Conservation (phyloP, 78 protist species). For the Isochrysis galbana region DNA sequence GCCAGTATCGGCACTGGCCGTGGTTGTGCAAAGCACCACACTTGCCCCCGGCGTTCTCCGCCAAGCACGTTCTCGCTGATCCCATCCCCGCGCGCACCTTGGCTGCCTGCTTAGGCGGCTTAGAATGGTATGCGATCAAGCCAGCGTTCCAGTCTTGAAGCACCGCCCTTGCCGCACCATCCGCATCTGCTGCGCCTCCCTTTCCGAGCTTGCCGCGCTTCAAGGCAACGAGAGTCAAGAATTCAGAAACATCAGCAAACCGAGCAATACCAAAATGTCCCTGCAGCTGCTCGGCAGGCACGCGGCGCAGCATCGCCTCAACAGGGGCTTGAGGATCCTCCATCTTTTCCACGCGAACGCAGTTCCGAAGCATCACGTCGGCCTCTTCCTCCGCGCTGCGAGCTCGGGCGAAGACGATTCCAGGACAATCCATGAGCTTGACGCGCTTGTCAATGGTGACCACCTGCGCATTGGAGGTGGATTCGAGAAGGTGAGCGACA, state of each 20-base stretch:
- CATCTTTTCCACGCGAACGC: conserved; percentile 38
- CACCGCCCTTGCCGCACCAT: conserved; percentile 50
- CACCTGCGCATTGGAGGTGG: conserved; percentile 52
- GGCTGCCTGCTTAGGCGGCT: too few species aligned
- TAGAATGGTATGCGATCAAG: too few species aligned
- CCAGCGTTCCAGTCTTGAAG: conserved; percentile 2
- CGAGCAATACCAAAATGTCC: not conserved
- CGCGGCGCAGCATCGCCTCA: conserved; percentile 5
- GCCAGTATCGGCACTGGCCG: not conserved
- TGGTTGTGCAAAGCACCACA: not conserved
- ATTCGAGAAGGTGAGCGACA: too few species aligned
- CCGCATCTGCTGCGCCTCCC: conserved; percentile 59
- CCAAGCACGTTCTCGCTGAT: too few species aligned
- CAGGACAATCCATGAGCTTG: conserved; percentile 94
- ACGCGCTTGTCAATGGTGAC: conserved; percentile 79
- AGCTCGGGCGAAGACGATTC: conserved; percentile 73
- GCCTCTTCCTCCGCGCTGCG: conserved; percentile 5
- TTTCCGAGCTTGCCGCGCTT: conserved; percentile 6
- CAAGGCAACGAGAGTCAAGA: conserved; percentile 21
- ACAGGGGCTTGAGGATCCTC: conserved; percentile 24
- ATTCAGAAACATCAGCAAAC: not conserved
- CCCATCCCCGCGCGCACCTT: too few species aligned
- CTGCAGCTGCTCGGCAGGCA: not conserved
- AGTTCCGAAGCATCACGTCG: conserved; percentile 43
- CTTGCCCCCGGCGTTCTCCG: too few species aligned